Conservation (phyloP, 495 filamentous ascomycete genomes). For the Hypoxylon cercidicola region DNA sequence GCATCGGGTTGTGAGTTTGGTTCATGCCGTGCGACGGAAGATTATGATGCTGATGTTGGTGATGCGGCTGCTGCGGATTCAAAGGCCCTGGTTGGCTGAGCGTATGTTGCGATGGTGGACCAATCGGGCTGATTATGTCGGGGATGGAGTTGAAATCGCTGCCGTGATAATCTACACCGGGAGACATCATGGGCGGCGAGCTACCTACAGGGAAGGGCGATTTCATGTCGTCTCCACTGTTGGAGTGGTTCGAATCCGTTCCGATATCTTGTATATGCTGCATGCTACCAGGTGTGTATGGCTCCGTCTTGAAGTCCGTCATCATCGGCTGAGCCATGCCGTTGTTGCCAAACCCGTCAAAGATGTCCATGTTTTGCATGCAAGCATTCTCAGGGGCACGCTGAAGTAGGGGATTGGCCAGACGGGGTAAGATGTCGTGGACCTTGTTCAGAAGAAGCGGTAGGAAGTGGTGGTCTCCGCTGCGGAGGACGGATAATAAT, state of each 20-base stretch:
- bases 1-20: constrained; percentile 52
- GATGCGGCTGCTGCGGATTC: constrained; percentile 49
- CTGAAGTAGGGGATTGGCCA: constrained; percentile 65
- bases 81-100: constrained; percentile 46
- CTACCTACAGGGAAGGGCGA: constrained; percentile 54
- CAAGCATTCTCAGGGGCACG: constrained; percentile 59
- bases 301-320: constrained; percentile 47
- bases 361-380: constrained; percentile 63
- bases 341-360: constrained; percentile 65
- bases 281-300: constrained; percentile 45
- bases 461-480: constrained; percentile 74
- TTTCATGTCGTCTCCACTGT: constrained; percentile 54
- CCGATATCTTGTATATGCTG: constrained; percentile 55
- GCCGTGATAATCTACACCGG: constrained; percentile 50
- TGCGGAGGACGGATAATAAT: constrained; percentile 74
- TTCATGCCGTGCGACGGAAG: constrained; percentile 48
- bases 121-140: constrained; percentile 61
- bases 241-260: constrained; percentile 51
- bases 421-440: constrained; percentile 69
- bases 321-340: constrained; percentile 57
- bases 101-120: constrained; percentile 46
- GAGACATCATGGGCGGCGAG: constrained; percentile 59
- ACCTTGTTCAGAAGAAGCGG: constrained; percentile 77
- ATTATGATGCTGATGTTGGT: constrained; percentile 47
- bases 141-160: constrained; percentile 55